Conservation (phyloP, 768 basidiomycete genomes). For the Tephrocybe sp. region DNA sequence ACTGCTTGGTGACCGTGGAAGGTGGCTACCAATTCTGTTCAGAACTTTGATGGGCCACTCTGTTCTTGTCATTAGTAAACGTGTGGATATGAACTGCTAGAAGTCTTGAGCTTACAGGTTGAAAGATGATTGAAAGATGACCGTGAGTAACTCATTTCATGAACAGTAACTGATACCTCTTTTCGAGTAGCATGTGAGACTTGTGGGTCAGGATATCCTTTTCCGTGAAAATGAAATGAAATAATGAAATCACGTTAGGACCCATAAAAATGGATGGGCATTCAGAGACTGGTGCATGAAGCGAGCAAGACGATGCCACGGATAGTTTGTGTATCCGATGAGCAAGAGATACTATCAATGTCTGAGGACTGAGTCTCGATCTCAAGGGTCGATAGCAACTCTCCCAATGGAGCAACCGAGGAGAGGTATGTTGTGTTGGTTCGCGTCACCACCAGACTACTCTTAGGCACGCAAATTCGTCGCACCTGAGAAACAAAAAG, state of each 20-base stretch:
- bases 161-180: no score
- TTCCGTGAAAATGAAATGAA: background rate
- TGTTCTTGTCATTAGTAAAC: background rate
- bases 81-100: background rate
- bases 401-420: no score
- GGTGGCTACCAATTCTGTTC: background rate
- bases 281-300: background rate
- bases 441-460: no score
- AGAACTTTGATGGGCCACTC: background rate
- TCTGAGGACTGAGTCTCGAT: no score
- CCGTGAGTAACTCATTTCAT: no score
- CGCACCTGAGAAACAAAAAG: no score
- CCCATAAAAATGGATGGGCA: background rate
- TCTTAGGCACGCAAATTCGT: no score
- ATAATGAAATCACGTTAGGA: background rate
- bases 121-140: background rate
- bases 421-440: no score
- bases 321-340: background rate
- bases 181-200: no score
- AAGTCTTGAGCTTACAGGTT: background rate
- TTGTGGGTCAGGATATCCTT: background rate
- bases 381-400: no score
- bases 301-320: slow-evolving; percentile 6
- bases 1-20: background rate
- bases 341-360: no score